Evolutionary conservation across 305 asterid genomes (phyloP).

Genomic region (Fraxinus nigra): DNA sequence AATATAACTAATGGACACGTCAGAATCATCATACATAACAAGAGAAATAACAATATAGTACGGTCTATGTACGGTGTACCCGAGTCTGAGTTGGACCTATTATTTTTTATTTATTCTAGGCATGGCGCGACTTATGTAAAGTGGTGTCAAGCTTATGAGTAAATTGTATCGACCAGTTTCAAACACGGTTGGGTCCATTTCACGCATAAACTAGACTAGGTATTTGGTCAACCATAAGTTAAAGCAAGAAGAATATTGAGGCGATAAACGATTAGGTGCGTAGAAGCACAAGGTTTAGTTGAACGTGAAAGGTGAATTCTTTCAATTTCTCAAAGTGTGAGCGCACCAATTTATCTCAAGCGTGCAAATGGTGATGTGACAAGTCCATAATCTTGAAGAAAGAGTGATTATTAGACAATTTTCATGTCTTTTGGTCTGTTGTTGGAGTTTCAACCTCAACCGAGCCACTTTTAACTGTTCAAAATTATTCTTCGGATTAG

Average conservation of each 20-base stretch:
- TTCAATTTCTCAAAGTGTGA: not conserved
- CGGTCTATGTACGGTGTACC: not conserved
- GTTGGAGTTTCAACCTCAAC: not conserved
- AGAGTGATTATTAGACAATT: not conserved
- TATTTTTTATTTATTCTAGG: not conserved
- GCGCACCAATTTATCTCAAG: slow-evolving; percentile 1
- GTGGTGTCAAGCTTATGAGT: not conserved
- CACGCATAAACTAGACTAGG: not conserved
- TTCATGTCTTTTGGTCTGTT: not conserved
- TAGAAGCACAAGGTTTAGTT: not conserved
- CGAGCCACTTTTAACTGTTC: not conserved
- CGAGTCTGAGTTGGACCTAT: not conserved
- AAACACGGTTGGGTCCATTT: not conserved
- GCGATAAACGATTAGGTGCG: not conserved
- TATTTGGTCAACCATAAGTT: not conserved
- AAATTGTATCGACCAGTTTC: not conserved
- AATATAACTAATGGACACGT: not conserved
- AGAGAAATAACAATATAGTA: not conserved
- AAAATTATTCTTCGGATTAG: not conserved
- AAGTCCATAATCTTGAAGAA: slow-evolving; percentile 14
- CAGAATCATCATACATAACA: not conserved
- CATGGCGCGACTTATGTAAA: not conserved
- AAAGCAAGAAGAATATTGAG: not conserved
- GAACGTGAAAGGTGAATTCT: not conserved
- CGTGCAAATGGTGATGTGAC: slow-evolving; percentile 42